Evolutionary conservation across 805 yeast species (phyloP), one percentile per base, ranked within the genome.

Genomic region (Tetrapisispora fleetii): DNA sequence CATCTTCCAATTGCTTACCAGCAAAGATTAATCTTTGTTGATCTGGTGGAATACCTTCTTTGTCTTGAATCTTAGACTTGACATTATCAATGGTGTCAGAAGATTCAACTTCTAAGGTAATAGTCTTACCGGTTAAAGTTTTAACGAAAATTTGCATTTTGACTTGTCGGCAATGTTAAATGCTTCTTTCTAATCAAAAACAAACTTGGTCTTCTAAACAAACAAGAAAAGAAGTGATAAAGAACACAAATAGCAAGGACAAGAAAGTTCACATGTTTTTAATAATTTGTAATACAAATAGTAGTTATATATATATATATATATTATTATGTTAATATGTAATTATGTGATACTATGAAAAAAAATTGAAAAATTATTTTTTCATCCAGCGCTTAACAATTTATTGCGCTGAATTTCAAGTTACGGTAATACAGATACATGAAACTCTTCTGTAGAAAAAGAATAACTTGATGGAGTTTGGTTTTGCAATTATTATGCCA

Each of bases 81-180:
- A 90, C 96, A 66, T 87, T 88, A 80, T 89, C 96, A 69, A 91
- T 88, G 56, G 96, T 88, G 80, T 90, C 97, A 52, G 96, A 87
- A 56, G 97, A 88, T 78, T 90, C 96, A 60, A 89, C 97, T 78
- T 90, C 97, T 60, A 90, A 81, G 70, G 97, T 90, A 78, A 93
- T 91, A 71, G 98, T 84, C 88, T 91, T 91, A 79, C 98, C 98
- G 67, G 98, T 90, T 73, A 93, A 83, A 79, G 99, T 91, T 80
- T 91, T 93, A 77, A 93, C 98, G 79, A 93, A 93, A 80, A 91
- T 90, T 80, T 86, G 95, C 95, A 85, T 85, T 70, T 67, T 69
- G 74, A 71, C 57, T 72, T 68, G 78, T 73, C 78, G 69, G 77
- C 78, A 73, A 68, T 50, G 28, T 18, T 14, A 50, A 43, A 43